Evolutionary conservation across 305 asterid genomes (phyloP).

Genomic region (Fraxinus velutina): DNA sequence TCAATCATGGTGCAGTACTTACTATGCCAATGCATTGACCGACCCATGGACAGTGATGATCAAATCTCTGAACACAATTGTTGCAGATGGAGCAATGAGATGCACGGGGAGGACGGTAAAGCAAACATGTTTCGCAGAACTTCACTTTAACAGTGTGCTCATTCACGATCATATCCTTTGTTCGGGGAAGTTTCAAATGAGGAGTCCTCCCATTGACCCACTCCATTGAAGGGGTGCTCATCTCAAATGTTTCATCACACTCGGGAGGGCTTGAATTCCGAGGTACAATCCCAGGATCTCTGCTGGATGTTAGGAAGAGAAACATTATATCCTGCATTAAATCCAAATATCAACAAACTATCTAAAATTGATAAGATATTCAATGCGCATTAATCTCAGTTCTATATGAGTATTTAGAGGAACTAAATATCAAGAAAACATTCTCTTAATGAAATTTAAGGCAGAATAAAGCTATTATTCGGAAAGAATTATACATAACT

Average conservation of each 20-base stretch:
- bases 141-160: slow-evolving; percentile 66
- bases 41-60: slow-evolving; percentile 81
- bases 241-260: slow-evolving; percentile 39
- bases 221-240: slow-evolving; percentile 64
- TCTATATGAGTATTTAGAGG: not conserved
- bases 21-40: slow-evolving; percentile 80
- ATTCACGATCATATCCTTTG: slow-evolving; percentile 54
- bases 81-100: slow-evolving; percentile 74
- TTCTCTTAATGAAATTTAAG: not conserved
- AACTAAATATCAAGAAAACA: not conserved
- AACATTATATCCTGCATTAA: slow-evolving; percentile 53
- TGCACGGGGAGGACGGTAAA: slow-evolving; percentile 82
- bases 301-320: slow-evolving; percentile 61
- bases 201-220: slow-evolving; percentile 61
- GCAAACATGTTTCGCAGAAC: slow-evolving; percentile 62
- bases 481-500: not conserved
- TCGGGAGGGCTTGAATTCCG: slow-evolving; percentile 60
- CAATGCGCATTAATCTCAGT: not conserved
- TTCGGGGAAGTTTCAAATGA: slow-evolving; percentile 52
- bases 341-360: slow-evolving; percentile 8
- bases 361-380: not conserved
- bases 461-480: not conserved
- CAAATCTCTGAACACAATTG: slow-evolving; percentile 65
- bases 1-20: slow-evolving; percentile 26
- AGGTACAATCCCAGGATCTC: slow-evolving; percentile 81